Conservation (phyloP, 768 basidiomycete genomes). For the Rhodotorula paludigena region DNA sequence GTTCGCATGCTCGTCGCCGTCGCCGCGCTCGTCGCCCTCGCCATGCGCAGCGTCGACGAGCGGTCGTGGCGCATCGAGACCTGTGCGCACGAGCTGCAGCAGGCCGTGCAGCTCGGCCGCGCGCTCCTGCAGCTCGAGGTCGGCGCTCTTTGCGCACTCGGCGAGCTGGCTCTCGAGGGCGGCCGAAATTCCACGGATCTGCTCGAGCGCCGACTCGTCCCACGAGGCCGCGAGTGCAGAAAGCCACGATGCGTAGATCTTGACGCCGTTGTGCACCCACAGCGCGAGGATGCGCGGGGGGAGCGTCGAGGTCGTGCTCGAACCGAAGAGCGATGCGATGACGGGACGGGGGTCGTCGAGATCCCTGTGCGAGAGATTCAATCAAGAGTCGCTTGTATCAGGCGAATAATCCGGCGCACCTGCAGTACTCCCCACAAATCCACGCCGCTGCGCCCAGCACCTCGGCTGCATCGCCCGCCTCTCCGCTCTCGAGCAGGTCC, state of each 20-base stretch:
- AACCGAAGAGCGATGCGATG: conserved; percentile 60
- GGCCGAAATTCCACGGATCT: conserved; percentile 62
- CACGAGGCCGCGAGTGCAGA: conserved; percentile 70
- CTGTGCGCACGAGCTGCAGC: conserved; percentile 42
- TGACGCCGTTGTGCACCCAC: conserved; percentile 75
- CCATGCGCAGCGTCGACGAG: background rate
- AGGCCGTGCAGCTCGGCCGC: conserved; percentile 51
- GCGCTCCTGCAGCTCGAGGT: conserved; percentile 89
- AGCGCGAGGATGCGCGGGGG: conserved; percentile 65
- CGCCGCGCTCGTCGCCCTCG: background rate
- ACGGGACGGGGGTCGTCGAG: conserved; percentile 72
- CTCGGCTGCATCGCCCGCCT: conserved; percentile 55
- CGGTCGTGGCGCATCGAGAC: conserved; percentile 39
- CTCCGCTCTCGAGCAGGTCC: conserved; percentile 53
- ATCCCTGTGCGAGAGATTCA: conserved; percentile 54
- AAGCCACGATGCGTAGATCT: conserved; percentile 82
- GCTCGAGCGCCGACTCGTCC: conserved; percentile 65
- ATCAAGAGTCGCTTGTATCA: background rate
- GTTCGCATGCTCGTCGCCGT: background rate
- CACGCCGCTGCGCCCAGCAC: conserved; percentile 91
- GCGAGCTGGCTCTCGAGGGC: conserved; percentile 58
- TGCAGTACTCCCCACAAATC: conserved; percentile 91
- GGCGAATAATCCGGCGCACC: conserved; percentile 46
- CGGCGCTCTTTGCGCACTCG: conserved; percentile 58
- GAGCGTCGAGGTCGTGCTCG: conserved; percentile 56